Evolutionary conservation across 306 rosid species (phyloP).

Genomic region (Vigna nakashimae): DNA sequence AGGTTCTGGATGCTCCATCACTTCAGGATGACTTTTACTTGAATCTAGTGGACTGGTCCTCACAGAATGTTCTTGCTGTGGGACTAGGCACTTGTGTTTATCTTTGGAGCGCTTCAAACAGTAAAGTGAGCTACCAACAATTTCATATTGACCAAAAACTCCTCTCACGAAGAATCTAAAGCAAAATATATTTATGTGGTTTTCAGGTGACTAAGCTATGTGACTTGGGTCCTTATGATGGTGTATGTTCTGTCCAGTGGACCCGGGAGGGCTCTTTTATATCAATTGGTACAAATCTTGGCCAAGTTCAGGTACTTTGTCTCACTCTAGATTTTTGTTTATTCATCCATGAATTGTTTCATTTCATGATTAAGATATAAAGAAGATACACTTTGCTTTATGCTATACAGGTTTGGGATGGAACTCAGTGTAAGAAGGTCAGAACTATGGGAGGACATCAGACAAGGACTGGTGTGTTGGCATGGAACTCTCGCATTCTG

Average conservation of each 20-base stretch:
- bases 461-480: slow-evolving; percentile 96
- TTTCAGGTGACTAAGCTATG: slow-evolving; percentile 91
- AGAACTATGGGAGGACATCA: slow-evolving; percentile 98
- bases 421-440: slow-evolving; percentile 84
- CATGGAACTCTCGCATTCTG: slow-evolving; percentile 92
- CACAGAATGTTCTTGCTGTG: slow-evolving; percentile 96
- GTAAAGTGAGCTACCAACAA: slow-evolving; percentile 62
- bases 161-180: neutral
- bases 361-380: slow-evolving; percentile 26
- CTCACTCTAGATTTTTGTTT: neutral
- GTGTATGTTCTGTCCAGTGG: slow-evolving; percentile 97
- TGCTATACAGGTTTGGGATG: slow-evolving; percentile 85
- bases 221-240: slow-evolving; percentile 97
- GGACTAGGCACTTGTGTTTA: slow-evolving; percentile 95
- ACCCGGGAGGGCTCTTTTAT: slow-evolving; percentile 94
- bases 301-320: slow-evolving; percentile 91
- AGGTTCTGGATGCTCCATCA: slow-evolving; percentile 99
- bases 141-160: neutral
- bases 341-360: neutral
- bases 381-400: neutral
- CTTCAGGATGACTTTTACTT: slow-evolving; percentile 98
- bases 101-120: slow-evolving; percentile 95
- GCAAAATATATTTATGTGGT: neutral
- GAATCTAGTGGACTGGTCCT: slow-evolving; percentile 99
- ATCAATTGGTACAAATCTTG: slow-evolving; percentile 86